Evolutionary conservation across 306 rosid genomes (phyloP).

Genomic region (Pyrus pyrifolia): DNA sequence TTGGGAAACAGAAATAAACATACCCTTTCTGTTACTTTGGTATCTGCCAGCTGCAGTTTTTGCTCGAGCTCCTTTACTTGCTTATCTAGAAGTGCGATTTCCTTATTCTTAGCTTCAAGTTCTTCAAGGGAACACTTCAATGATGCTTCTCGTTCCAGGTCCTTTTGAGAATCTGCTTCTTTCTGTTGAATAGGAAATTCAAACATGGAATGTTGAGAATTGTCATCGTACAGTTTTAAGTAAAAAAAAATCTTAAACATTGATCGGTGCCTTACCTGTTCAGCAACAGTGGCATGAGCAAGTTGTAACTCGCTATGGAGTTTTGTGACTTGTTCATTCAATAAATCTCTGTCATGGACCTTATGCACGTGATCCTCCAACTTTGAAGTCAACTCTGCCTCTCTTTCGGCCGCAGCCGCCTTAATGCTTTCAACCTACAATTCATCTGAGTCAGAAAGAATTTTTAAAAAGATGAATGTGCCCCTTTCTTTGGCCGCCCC

Average conservation of each 20-base stretch:
- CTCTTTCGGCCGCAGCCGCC: constrained; percentile 51
- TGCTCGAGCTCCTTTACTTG: constrained; percentile 67
- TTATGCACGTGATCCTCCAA: constrained; percentile 49
- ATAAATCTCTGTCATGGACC: constrained; percentile 40
- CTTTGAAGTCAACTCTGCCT: constrained; percentile 52
- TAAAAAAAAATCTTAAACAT: neutral
- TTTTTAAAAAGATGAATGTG: neutral
- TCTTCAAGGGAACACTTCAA: constrained; percentile 55
- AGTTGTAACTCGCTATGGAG: constrained; percentile 67
- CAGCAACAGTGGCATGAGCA: constrained; percentile 36
- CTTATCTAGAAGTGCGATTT: constrained; percentile 48
- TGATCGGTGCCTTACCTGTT: constrained; percentile 45
- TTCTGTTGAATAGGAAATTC: constrained; percentile 39
- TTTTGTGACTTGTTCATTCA: constrained; percentile 50
- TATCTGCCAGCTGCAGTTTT: constrained; percentile 46
- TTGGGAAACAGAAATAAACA: neutral
- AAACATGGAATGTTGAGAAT: constrained; percentile 4
- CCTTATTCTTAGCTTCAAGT: constrained; percentile 64
- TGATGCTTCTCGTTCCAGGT: constrained; percentile 45
- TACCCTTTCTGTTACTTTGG: constrained; percentile 54
- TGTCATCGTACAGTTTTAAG: neutral
- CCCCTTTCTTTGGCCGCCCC: neutral
- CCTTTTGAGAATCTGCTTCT: constrained; percentile 51
- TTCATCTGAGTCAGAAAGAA: constrained; percentile 15
- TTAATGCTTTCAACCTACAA: constrained; percentile 56